Evolutionary conservation across 306 rosid genomes (phyloP).

Genomic region (Glycine latifolia): DNA sequence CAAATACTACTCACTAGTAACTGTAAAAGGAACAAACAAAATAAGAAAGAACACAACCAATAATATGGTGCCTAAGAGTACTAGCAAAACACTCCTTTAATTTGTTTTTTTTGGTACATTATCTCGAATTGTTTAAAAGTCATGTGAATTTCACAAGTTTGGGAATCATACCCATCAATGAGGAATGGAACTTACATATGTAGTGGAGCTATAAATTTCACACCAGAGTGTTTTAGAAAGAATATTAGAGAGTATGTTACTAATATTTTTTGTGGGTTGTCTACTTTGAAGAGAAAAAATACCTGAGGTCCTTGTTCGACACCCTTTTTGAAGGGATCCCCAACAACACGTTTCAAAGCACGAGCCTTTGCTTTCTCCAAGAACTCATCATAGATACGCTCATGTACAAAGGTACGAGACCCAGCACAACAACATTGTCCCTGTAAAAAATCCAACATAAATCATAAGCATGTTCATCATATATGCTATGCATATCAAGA

Average conservation of each 20-base stretch:
- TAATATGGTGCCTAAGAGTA: no score
- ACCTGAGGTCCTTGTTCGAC: slow-evolving; percentile 85
- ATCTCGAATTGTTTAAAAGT: background rate
- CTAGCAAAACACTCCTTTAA: background rate
- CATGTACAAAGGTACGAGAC: slow-evolving; percentile 76
- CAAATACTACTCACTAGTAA: no score
- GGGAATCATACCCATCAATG: background rate
- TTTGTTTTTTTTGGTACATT: no score
- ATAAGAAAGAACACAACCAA: background rate
- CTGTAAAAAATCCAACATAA: background rate
- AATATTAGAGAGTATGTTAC: no score
- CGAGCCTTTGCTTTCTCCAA: slow-evolving; percentile 67
- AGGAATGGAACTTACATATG: background rate
- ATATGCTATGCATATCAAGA: background rate
- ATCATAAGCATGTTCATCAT: background rate
- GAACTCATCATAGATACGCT: slow-evolving; percentile 67
- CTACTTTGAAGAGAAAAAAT: slow-evolving; percentile 4
- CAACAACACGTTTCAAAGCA: slow-evolving; percentile 68
- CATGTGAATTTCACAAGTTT: background rate
- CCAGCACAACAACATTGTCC: slow-evolving; percentile 85
- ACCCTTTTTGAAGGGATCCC: slow-evolving; percentile 75
- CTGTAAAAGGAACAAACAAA: background rate
- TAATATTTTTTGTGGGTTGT: background rate
- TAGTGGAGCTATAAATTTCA: no score
- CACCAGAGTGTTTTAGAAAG: no score